A percentile compares a stretch with the other conserved stretches of the same genome.
phyloP scores from a whole-genome alignment of 768 basidiomycete genomes.

The Tulasnella sp. region DNA sequence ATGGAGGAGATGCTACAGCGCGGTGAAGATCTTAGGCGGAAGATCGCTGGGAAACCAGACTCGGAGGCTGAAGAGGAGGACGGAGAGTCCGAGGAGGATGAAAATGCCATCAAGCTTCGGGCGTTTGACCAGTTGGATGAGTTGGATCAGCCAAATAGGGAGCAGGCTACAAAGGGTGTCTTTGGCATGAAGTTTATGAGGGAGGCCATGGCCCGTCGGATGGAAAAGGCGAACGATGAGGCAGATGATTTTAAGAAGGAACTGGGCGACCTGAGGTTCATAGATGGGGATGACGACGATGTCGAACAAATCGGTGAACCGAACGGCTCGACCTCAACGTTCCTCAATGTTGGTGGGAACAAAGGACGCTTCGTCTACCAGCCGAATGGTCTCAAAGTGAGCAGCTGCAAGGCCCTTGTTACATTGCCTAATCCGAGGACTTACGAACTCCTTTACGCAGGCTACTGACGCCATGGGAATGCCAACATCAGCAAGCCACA shows the following conservation, averaged over 20 bases:
- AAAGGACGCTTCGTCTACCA: slow-evolving; percentile 28
- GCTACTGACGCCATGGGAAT: neutral
- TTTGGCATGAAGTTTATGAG: slow-evolving; percentile 99
- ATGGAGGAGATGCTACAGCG: slow-evolving; percentile 78
- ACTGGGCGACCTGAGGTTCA: slow-evolving; percentile 35
- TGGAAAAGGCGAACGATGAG: slow-evolving; percentile 43
- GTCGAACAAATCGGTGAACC: slow-evolving; percentile 26
- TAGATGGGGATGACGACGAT: slow-evolving; percentile 22
- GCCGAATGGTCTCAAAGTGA: neutral
- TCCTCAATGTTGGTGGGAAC: slow-evolving; percentile 29
- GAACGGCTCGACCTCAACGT: slow-evolving; percentile 21
- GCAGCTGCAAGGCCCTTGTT: neutral
- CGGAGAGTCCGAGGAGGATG: slow-evolving; percentile 30
- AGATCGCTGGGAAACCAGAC: slow-evolving; percentile 52
- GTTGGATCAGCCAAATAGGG: slow-evolving; percentile 33
- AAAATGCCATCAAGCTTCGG: slow-evolving; percentile 44
- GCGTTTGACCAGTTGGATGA: slow-evolving; percentile 70
- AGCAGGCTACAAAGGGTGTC: slow-evolving; percentile 40
- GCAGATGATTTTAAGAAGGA: slow-evolving; percentile 66
- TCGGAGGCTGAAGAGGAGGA: slow-evolving; percentile 35
- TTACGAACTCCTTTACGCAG: too few relatives aligned
- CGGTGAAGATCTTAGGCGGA: slow-evolving; percentile 64
- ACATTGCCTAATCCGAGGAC: too few relatives aligned
- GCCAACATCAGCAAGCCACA: neutral
- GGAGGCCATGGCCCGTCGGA: slow-evolving; percentile 66